Base-by-base conservation (phyloP, 805 yeast species). In the Suhomyces tanzawaensis region DNA sequence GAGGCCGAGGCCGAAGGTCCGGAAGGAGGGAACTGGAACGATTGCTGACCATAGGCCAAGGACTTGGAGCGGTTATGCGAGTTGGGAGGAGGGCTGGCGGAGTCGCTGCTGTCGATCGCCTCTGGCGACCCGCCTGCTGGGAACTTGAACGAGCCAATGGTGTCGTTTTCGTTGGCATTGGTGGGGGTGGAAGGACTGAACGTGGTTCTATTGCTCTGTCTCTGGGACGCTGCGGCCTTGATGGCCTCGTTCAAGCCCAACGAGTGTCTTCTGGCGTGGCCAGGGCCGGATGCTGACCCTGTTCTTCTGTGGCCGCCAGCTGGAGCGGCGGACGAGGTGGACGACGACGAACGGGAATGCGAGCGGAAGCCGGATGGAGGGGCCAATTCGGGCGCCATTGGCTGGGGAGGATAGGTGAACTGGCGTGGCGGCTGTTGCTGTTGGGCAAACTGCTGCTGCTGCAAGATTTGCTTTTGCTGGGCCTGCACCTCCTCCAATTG, bases 171-270 rank as follows among this genome's bases (percentile, higher is more conserved):
- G 16, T 41, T 32, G 23, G 40, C 12, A 19, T 47, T 36, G 4
- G 58, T 48, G 4, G 60, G 51, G 9, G 42, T 29, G 7, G 62
- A 42, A 23, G 67, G 65, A 36, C 60, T 55, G 34, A 62, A 57
- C 2, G 71, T 51, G 17, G 59, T 53, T 47, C 64, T 51, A 46
- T 69, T 69, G 25, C 58, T 55, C 42, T 64, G 69, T 59, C 89
- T 75, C 57, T 87, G 93, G 48, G 81, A 82, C 4, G 96, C 96
- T n/a, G 99, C 99, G 5, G 97, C 97, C 49, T 82, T 82, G 52
- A 86, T 89, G 9, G 98, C 98, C 63, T 91, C 99, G 37, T 81
- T 81, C 41, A 91, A 71, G 2, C 95, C 97, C 42, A 91, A 68
- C 0, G 97, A 89, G 59, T 91, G 98, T 59, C 99, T 79, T 66